Base-by-base conservation (phyloP, 1,139 yeast genomes). In the Magnusiomyces suaveolens region DNA sequence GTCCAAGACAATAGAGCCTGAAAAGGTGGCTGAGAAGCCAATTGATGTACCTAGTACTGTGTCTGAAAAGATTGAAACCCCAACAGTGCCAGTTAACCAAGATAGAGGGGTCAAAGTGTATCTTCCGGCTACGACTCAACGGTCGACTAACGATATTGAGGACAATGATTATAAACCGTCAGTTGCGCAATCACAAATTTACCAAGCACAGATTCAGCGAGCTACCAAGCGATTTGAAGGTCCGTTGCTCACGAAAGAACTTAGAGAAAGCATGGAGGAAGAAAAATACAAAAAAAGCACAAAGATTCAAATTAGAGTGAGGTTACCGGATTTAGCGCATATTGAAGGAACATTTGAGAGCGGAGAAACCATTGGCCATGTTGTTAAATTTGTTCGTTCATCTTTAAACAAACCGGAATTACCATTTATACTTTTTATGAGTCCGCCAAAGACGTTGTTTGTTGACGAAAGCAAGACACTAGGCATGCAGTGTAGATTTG, bases 321-420 rank as follows among this genome's bases (percentile, higher is more conserved):
- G 69, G 32, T 57, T 69, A 8, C 72, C 72, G 0, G 71, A 69
- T 51, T 69, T 66, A 52, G 60, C 69, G 1, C 66, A 64, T 29
- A 48, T 69, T 1, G 66, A 69, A 52, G 63, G 67, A n/a, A 60
- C 59, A 6, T 69, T 69, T 56, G 52, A 55, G 10, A 54, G 66
- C 1, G 36, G 55, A 1, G 72, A 69, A 41, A 63, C 64, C 1
- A 59, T 67, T 4, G 63, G 58, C 14, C 63, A 60, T 23, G 59
- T 69, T 12, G 60, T 61, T 56, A 54, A 57, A 1, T 67, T 68
- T 58, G 69, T 69, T 23, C 58, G 58, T 46, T 52, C 60, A 6
- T 54, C 60, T 18, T 46, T 69, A 21, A 56, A 57, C 16, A 60
- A 60, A 26, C 64, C 67, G 1, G 58, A 61, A 21, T 54, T 57